A percentile compares a stretch with the other conserved stretches of the same genome.
Conservation (phyloP, 2,329 filamentous ascomycete genomes). For the Apiospora marii region DNA sequence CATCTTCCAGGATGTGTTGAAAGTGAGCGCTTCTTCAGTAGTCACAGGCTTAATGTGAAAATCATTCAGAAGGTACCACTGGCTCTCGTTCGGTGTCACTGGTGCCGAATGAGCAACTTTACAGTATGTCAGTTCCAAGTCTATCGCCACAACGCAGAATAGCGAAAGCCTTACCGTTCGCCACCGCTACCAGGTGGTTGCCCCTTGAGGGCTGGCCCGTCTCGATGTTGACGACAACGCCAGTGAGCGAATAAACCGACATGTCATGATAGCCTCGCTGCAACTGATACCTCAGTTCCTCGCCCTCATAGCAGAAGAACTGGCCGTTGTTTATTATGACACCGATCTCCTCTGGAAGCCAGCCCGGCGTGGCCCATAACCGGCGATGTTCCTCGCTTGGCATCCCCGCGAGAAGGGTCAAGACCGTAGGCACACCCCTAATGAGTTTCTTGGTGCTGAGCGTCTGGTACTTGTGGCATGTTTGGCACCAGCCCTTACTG, state of each 20-base stretch:
- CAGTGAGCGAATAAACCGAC: conserved; percentile 89
- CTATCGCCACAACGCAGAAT: background rate
- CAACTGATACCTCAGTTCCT: conserved; percentile 82
- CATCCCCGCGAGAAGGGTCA: conserved; percentile 87
- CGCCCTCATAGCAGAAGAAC: conserved; percentile 93
- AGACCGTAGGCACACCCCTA: conserved; percentile 80
- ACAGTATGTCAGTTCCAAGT: conserved; percentile 36
- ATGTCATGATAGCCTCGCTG: conserved; percentile 83
- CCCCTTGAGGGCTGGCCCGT: conserved; percentile 80
- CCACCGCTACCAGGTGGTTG: conserved; percentile 87
- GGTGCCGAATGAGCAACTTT: conserved; percentile 72
- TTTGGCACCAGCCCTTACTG: conserved; percentile 90
- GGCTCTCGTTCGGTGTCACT: conserved; percentile 65
- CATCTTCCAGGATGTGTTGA: conserved; percentile 91
- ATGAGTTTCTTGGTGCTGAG: conserved; percentile 86
- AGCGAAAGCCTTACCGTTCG: conserved; percentile 73
- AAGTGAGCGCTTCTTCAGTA: conserved; percentile 84
- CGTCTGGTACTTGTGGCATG: conserved; percentile 89
- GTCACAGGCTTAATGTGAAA: conserved; percentile 86
- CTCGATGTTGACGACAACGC: conserved; percentile 89
- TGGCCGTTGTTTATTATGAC: conserved; percentile 91
- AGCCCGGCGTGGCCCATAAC: conserved; percentile 88
- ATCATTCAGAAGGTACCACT: conserved; percentile 98
- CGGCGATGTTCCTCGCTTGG: conserved; percentile 75
- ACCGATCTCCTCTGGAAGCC: conserved; percentile 93